Base-by-base conservation (phyloP, 2,329 filamentous ascomycete species). In the Sclerotinia sclerotiorum region DNA sequence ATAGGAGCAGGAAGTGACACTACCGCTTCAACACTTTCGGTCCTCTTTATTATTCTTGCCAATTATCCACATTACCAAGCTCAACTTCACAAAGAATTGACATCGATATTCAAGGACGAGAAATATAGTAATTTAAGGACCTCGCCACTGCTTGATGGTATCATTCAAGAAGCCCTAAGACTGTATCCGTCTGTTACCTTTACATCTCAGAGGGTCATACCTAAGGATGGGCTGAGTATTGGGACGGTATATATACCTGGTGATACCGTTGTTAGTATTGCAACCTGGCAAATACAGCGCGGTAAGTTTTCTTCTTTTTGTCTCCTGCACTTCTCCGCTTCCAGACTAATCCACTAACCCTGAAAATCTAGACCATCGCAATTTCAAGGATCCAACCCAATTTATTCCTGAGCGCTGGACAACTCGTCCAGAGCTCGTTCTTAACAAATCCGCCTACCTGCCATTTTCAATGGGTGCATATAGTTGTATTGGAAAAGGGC, bases 1-100 rank as follows among this genome's bases (percentile, higher is more conserved):
- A 77, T 81, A 24, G 77, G 79, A 29, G 79, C 79, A 46, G 79
- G 79, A 24, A 80, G 78, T 56, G 81, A 83, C 69, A 83, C 81
- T 17, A 81, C 80, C 0, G 76, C 80, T 11, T 77, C 78, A 0
- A 78, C 80, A 0, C 71, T 83, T 24, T 77, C 79, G 0, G 75
- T 76, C 63, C 73, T 82, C 8, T 80, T 83, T 73, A 82, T 80
- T 70, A 68, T 72, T 48, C 61, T 77, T 2, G 70, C 69, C 4
- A 58, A 66, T 32, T 57, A 70, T 8, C 74, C 68, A 0, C 48
- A 60, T 13, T 56, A 69, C 6, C 51, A 72, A 39, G 2, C 55
- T 1, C 70, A 69, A 5, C 70, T 74, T 7, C 66, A 70, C 10
- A 51, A 70, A 52, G 73, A 74, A 60, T 32, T 74, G 0, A 49